These are phyloP conservation scores for Pseudopithomyces maydicus DNA, from an alignment of 2,329 filamentous ascomycete species.

Conservation along the genomic window DNA sequence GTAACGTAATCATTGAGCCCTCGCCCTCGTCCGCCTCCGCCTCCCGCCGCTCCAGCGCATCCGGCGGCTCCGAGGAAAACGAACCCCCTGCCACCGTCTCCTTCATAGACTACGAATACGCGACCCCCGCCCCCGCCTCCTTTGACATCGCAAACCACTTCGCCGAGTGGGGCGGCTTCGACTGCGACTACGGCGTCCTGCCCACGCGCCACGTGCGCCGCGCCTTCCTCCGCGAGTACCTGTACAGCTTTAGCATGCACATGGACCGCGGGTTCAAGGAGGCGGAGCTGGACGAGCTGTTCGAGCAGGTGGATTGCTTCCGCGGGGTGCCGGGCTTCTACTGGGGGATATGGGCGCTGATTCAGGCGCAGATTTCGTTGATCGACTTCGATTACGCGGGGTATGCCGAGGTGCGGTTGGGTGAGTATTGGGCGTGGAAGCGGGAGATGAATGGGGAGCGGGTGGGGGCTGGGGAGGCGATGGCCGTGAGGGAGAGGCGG, in stretches of 20 bases:
- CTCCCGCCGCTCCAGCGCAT: constrained; percentile 40
- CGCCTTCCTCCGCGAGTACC: constrained; percentile 83
- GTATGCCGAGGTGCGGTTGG: constrained; percentile 84
- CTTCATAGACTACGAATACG: constrained; percentile 99
- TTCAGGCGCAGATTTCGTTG: constrained; percentile 90
- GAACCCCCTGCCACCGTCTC: constrained; percentile 38
- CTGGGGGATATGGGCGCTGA: constrained; percentile 93
- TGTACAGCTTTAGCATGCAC: constrained; percentile 68
- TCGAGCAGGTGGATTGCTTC: constrained; percentile 82
- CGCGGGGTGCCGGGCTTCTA: constrained; percentile 88
- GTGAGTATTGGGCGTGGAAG: constrained; percentile 94
- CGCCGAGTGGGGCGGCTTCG: constrained; percentile 96
- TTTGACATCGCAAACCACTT: constrained; percentile 99
- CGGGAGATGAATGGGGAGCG: constrained; percentile 71
- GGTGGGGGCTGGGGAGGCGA: constrained; percentile 57
- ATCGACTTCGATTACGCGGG: constrained; percentile 97
- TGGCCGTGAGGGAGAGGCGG: constrained; percentile 75
- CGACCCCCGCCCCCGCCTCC: constrained; percentile 88
- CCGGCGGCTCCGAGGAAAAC: constrained; percentile 34
- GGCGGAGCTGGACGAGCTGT: constrained; percentile 70
- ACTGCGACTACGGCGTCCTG: constrained; percentile 85
- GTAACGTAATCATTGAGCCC: constrained; percentile 88
- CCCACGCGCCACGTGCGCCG: constrained; percentile 78
- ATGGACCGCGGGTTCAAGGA: constrained; percentile 48
- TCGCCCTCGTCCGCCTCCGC: constrained; percentile 39